Evolutionary conservation across 2,329 filamentous ascomycete genomes (phyloP), one percentile per base, ranked within the genome.

Genomic region (Arthrobotrys musiformis): DNA sequence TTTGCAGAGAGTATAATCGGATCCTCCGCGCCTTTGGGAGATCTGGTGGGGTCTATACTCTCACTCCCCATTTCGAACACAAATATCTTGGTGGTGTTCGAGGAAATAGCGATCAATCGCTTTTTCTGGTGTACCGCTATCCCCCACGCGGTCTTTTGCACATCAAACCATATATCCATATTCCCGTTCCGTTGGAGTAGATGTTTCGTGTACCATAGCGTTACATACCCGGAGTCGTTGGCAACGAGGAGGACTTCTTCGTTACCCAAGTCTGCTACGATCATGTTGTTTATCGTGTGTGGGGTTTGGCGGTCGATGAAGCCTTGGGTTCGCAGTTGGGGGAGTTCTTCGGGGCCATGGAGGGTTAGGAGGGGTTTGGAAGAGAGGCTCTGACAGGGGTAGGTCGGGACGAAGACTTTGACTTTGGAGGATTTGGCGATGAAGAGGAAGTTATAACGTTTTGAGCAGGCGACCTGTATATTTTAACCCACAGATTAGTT

Each of bases 111-210:
- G 78, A 99, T 91, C 78, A 97, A 85, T 0, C 94, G 89, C n/a
- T 92, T 93, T 78, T 90, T 85, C 78, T 89, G 87, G 82, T 98
- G 94, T 9, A 97, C 87, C 6, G 93, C 91, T 56, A 97, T 84
- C 0, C 94, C 95, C 95, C 95, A 99, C 1, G 94, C 94, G 75
- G 92, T 94, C 24, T 84, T 85, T 0, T 89, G 88, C 1, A 97
- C 93, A 81, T 92, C 93, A 40, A 91, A 88, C 73, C 82, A 83
- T 6, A 88, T 85, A 2, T 83, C 80, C 44, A 81, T 78, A 35
- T 77, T 64, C 13, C 73, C 73, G 13, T 44, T 15, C 22, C 66
- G 44, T 26, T 78, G 70, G 2, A 69, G 64, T n/a, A 81, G 54
- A 37, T 81, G 84, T 56, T 86, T 86, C 0, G 89, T 90, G 81